phyloP scores from a whole-genome alignment of 169 alveolate species.

The Plasmodium cynomolgi region DNA sequence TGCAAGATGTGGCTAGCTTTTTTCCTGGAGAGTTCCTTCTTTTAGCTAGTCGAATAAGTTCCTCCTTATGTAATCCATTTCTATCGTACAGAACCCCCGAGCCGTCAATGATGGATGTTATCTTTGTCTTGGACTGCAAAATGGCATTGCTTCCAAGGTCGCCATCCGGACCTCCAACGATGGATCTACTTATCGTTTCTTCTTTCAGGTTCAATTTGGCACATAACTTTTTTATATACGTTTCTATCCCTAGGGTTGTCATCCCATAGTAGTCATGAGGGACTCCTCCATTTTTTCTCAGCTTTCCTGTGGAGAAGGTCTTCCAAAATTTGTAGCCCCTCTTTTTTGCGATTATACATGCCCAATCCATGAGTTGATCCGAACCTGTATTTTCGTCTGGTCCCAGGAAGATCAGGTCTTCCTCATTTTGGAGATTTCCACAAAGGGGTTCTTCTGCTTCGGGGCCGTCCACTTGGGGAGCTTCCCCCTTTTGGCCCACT shows the following conservation, averaged over 20 bases:
- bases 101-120: conserved; percentile 88
- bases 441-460: background rate
- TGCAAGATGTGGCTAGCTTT: conserved; percentile 73
- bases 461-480: conserved; percentile 52
- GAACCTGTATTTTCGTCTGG: conserved; percentile 89
- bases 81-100: conserved; percentile 91
- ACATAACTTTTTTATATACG: conserved; percentile 79
- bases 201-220: conserved; percentile 81
- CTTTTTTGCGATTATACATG: conserved; percentile 83
- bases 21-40: conserved; percentile 38
- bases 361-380: conserved; percentile 91
- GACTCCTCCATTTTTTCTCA: conserved; percentile 89
- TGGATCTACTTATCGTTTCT: conserved; percentile 84
- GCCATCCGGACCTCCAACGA: conserved; percentile 93
- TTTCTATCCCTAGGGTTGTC: conserved; percentile 88
- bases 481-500: conserved; percentile 49
- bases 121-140: conserved; percentile 85
- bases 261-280: conserved; percentile 92
- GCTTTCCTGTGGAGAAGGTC: conserved; percentile 91
- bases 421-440: too few species aligned
- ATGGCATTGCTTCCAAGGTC: conserved; percentile 91
- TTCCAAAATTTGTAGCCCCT: conserved; percentile 85
- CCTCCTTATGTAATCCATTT: conserved; percentile 85
- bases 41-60: conserved; percentile 83
- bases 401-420: conserved; percentile 77